phyloP scores from a whole-genome alignment of 2,329 filamentous ascomycete genomes.

The Talaromyces verruculosus region DNA sequence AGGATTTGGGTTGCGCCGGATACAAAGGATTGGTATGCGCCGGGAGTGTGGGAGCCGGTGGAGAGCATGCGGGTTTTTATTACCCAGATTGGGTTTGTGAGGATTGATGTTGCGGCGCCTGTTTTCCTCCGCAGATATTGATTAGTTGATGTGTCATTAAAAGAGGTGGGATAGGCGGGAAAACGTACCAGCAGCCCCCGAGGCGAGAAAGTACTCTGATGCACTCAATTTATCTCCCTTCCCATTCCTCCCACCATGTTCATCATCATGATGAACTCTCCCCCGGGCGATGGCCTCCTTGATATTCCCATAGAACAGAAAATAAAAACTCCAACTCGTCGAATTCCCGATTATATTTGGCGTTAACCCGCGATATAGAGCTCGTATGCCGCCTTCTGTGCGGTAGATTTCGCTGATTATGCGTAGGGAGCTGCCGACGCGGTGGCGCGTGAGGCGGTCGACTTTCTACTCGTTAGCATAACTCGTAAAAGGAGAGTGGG shows the following conservation, averaged over 20 bases:
- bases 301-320: constrained; percentile 68
- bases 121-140: not conserved
- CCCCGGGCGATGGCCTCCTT: constrained; percentile 51
- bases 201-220: constrained; percentile 78
- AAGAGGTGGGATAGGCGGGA: too few relatives aligned
- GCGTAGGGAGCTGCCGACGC: constrained; percentile 54
- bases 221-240: constrained; percentile 50
- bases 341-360: constrained; percentile 92
- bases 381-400: constrained; percentile 60
- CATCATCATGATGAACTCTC: constrained; percentile 30
- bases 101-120: constrained; percentile 69
- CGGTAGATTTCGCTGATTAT: constrained; percentile 54
- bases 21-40: constrained; percentile 78
- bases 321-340: constrained; percentile 87
- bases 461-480: constrained; percentile 45
- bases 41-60: constrained; percentile 68
- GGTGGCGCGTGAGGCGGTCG: constrained; percentile 51
- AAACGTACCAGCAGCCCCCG: constrained; percentile 57
- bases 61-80: constrained; percentile 97
- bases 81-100: constrained; percentile 97
- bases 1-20: constrained; percentile 69
- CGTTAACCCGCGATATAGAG: constrained; percentile 84
- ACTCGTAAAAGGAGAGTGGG: too few relatives aligned
- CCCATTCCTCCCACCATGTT: constrained; percentile 3
- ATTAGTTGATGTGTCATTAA: too few relatives aligned